Percentiles rank a stretch among this genome's conserved stretches.
Conservation (phyloP, 2,329 filamentous ascomycete genomes). For the Alternaria arbusti region DNA sequence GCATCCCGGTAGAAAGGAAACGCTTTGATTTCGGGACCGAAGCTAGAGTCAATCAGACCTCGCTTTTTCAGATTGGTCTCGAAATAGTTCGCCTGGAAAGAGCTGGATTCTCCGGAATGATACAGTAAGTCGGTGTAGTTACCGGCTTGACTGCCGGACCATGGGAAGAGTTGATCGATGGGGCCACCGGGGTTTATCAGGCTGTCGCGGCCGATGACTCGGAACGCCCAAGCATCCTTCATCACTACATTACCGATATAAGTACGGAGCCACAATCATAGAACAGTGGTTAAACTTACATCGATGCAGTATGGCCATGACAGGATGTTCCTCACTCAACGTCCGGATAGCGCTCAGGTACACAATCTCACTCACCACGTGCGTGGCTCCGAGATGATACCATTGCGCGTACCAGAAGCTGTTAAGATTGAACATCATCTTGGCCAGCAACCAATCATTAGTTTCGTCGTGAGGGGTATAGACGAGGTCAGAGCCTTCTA, state of each 20-base stretch:
- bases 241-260: neutral
- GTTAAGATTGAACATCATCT: slow-evolving; percentile 58
- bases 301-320: slow-evolving; percentile 45
- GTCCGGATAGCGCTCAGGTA: slow-evolving; percentile 57
- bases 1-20: slow-evolving; percentile 3
- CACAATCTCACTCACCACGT: slow-evolving; percentile 54
- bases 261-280: neutral
- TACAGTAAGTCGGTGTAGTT: slow-evolving; percentile 7
- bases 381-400: slow-evolving; percentile 54
- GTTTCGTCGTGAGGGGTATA: slow-evolving; percentile 56
- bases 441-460: slow-evolving; percentile 60
- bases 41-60: slow-evolving; percentile 1
- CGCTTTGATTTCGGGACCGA: slow-evolving; percentile 1
- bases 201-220: neutral
- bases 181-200: slow-evolving; percentile 2
- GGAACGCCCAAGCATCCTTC: slow-evolving; percentile 8
- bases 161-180: slow-evolving; percentile 4
- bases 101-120: neutral
- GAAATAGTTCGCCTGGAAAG: slow-evolving; percentile 5
- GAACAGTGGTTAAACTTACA: neutral
- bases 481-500: slow-evolving; percentile 45
- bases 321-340: slow-evolving; percentile 55
- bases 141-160: neutral
- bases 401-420: slow-evolving; percentile 56
- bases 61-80: neutral